Conservation (phyloP, 352 stramenopile species). For the Pythium sukuiense region DNA sequence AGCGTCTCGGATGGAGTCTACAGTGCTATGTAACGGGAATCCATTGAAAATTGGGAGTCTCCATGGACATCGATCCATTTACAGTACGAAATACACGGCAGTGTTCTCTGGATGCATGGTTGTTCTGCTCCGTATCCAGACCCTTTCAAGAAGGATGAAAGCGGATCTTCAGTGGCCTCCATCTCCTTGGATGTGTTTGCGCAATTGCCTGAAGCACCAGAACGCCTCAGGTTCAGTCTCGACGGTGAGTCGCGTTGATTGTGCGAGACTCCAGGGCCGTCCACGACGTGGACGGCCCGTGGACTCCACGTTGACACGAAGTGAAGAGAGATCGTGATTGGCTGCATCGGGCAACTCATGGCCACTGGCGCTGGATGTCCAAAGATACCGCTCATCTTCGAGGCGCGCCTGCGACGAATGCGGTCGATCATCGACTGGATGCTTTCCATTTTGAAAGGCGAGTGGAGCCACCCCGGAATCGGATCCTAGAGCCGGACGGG, state of each 20-base stretch:
- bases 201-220: constrained; percentile 3
- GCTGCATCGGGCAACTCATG: neutral
- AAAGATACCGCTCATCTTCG: constrained; percentile 7
- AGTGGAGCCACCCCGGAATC: neutral
- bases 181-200: neutral
- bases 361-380: neutral
- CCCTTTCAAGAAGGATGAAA: neutral
- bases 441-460: neutral
- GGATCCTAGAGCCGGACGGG: constrained; percentile 5
- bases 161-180: neutral
- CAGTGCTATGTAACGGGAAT: neutral
- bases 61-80: neutral
- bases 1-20: neutral
- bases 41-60: constrained; percentile 1
- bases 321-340: neutral
- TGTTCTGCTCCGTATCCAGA: constrained; percentile 7
- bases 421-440: neutral
- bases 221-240: neutral
- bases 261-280: neutral
- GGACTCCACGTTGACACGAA: neutral
- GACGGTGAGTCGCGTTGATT: neutral
- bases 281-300: too few species aligned
- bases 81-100: neutral
- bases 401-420: neutral
- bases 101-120: constrained; percentile 2